Evolutionary conservation across 208 protist species (phyloP), one percentile per base, ranked within the genome.

Genomic region (Leishmania turanica): DNA sequence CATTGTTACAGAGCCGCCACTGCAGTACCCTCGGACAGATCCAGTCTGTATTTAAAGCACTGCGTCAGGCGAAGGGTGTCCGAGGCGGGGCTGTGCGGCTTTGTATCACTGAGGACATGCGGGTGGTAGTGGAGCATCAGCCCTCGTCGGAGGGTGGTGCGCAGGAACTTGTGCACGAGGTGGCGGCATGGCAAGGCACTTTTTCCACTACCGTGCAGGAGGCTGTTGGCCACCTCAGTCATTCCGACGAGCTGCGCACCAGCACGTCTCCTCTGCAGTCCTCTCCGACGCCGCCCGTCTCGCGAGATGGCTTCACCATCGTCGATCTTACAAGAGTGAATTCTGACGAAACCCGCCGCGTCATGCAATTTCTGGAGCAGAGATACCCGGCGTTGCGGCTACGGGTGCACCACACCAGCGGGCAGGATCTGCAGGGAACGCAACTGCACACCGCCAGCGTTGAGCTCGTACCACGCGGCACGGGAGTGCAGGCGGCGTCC

Each of bases 391-490:
- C 80, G n/a, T 78, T 97, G 0, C 80, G 75, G 24, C 70, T 96
- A 7, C 24, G 80, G 27, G 51, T 94, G 76, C 83, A 83, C 40
- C 92, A 97, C 84, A 92, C 91, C 3, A 85, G 86, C 56, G 92
- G 88, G 1, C 66, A 71, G 27, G 92, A 97, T 81, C 80, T 95
- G 58, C 86, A 94, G 49, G 89, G 88, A 24, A 82, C 65, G 3
- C 69, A 85, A n/a, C 92, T 92, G 58, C 92, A 96, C 73, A 90
- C 91, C 40, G 75, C 95, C 54, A 85, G 84, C 17, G 85, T 95
- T 6, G 80, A 79, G 3, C 80, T 97, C 8, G 54, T 58, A 31
- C 78, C 82, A 7, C 80, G 81, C 11, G 60, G 40, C 68, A 77
- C 49, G 40, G 45, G 58, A 17, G 56, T 40, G 31, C n/a, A 9